These are phyloP conservation scores for Poteriospumella lacustris DNA, from an alignment of 108 stramenopile species.

Conservation along the genomic window DNA sequence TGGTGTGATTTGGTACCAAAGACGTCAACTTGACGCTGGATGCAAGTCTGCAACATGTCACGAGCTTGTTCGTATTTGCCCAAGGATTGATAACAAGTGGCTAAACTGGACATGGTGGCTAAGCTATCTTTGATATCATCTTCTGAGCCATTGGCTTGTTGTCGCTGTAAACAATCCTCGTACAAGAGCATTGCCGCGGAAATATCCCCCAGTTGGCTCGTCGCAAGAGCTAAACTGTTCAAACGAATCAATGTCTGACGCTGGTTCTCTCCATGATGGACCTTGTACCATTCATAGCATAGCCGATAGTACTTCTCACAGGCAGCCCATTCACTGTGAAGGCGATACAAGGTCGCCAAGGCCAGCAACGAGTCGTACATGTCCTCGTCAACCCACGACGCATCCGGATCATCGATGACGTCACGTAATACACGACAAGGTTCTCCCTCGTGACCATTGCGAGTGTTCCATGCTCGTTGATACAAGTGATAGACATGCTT, in stretches of 20 bases:
- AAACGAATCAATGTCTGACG: neutral
- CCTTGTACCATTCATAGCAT: neutral
- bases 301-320: neutral
- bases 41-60: no score
- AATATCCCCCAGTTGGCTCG: no score
- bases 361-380: neutral
- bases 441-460: no score
- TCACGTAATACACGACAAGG: neutral
- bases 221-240: conserved; percentile 17
- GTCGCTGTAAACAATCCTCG: no score
- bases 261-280: neutral
- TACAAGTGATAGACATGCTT: no score
- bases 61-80: no score
- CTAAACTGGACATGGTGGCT: conserved; percentile 12
- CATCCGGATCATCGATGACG: neutral
- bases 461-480: no score
- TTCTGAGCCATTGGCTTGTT: no score
- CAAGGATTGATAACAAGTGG: neutral
- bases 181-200: no score
- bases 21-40: no score
- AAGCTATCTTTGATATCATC: neutral
- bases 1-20: no score
- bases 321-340: neutral
- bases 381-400: neutral
- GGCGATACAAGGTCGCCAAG: neutral